Percentiles rank a stretch among this genome's conserved stretches.
Conservation (phyloP, 805 yeast genomes). For the Saturnispora dispora region DNA sequence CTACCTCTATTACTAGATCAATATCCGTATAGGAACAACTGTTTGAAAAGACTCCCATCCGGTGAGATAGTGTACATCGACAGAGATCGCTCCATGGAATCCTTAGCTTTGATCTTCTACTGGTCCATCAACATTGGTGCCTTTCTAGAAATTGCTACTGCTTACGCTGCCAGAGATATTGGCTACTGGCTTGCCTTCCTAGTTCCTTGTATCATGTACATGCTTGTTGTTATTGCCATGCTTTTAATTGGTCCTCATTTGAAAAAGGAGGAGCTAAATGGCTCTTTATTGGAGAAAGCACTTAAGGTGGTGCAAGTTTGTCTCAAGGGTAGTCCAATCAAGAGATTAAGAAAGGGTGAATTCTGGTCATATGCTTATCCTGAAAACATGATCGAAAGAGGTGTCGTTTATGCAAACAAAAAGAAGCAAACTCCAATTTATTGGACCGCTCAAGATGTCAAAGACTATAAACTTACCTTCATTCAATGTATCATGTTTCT, state of each 20-base stretch:
- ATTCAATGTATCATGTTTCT: conserved; percentile 38
- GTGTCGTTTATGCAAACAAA: conserved; percentile 25
- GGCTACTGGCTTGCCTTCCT: conserved; percentile 50
- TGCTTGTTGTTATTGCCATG: conserved; percentile 43
- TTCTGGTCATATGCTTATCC: conserved; percentile 48
- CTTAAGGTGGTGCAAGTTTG: conserved; percentile 35
- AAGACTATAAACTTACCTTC: conserved; percentile 36
- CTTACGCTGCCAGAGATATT: conserved; percentile 41
- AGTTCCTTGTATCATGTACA: conserved; percentile 47
- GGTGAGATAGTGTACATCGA: conserved; percentile 62
- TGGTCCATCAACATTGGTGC: conserved; percentile 51
- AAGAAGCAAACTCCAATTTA: conserved; percentile 27
- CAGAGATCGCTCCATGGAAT: conserved; percentile 34
- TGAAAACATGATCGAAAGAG: conserved; percentile 35
- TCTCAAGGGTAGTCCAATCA: conserved; percentile 34
- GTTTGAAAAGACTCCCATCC: conserved; percentile 44
- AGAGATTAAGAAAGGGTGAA: conserved; percentile 31
- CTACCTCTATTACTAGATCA: conserved; percentile 49
- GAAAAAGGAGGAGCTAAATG: conserved; percentile 30
- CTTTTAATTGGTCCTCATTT: conserved; percentile 27
- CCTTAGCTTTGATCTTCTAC: conserved; percentile 37
- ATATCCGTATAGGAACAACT: conserved; percentile 51
- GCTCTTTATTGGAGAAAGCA: conserved; percentile 39
- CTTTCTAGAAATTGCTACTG: conserved; percentile 42
- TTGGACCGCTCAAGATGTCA: conserved; percentile 39